Evolutionary conservation across 768 basidiomycete species (phyloP).

Genomic region (Tylopilus cervinicoccineus): DNA sequence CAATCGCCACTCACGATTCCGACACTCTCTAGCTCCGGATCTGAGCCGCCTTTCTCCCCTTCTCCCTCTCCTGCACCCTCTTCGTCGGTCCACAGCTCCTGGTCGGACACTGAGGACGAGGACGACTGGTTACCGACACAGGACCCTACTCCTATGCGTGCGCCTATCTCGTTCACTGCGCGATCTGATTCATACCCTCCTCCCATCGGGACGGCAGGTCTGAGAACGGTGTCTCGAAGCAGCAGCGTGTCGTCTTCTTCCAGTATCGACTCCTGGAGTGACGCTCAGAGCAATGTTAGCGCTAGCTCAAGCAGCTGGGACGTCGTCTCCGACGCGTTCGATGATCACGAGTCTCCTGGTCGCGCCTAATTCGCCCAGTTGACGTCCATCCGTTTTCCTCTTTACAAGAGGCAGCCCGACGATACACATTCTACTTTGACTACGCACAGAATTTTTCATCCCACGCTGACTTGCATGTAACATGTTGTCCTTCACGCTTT

Average conservation of each 20-base stretch:
- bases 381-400: background rate
- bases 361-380: background rate
- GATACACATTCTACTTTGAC: background rate
- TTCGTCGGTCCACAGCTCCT: slow-evolving; percentile 1
- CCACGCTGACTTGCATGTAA: slow-evolving; percentile 6
- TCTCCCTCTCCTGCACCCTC: slow-evolving; percentile 18
- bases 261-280: slow-evolving; percentile 25
- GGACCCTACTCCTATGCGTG: background rate
- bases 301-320: slow-evolving; percentile 21
- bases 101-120: slow-evolving; percentile 17
- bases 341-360: background rate
- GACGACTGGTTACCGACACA: background rate
- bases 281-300: slow-evolving; percentile 20
- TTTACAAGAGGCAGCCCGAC: background rate
- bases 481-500: background rate
- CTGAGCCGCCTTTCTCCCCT: slow-evolving; percentile 12
- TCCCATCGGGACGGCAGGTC: background rate
- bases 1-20: slow-evolving; percentile 28
- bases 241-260: slow-evolving; percentile 12
- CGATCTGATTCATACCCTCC: background rate
- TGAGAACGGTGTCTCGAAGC: slow-evolving; percentile 9
- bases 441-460: background rate
- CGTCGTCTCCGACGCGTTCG: slow-evolving; percentile 18
- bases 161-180: background rate
- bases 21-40: slow-evolving; percentile 11